Evolutionary conservation across 1,284 basidiomycete genomes (phyloP).

Genomic region (Wolfiporia cocos): DNA sequence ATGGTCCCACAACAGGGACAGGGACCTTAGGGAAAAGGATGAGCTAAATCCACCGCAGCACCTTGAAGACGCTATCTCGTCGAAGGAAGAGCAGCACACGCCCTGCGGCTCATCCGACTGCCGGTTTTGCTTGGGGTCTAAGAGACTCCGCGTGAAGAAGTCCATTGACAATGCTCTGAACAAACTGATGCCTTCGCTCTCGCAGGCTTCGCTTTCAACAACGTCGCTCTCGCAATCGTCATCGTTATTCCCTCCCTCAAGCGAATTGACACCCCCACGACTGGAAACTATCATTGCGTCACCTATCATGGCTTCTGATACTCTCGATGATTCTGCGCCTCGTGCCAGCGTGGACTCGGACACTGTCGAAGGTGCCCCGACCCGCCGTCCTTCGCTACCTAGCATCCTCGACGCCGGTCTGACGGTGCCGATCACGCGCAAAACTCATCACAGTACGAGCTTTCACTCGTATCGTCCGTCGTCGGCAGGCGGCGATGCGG

Average conservation of each 20-base stretch:
- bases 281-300: slow-evolving; percentile 7
- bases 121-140: slow-evolving; percentile 25
- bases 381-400: slow-evolving; percentile 32
- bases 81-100: slow-evolving; percentile 14
- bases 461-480: slow-evolving; percentile 42
- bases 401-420: slow-evolving; percentile 28
- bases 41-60: slow-evolving; percentile 4
- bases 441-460: slow-evolving; percentile 14
- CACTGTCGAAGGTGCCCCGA: slow-evolving; percentile 24
- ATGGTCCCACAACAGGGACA: slow-evolving; percentile 55
- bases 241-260: slow-evolving; percentile 21
- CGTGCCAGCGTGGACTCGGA: slow-evolving; percentile 12
- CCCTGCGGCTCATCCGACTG: slow-evolving; percentile 23
- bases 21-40: slow-evolving; percentile 39
- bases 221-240: too few species aligned
- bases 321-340: slow-evolving; percentile 22
- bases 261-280: slow-evolving; percentile 12
- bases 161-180: slow-evolving; percentile 60
- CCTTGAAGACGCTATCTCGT: slow-evolving; percentile 10
- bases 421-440: slow-evolving; percentile 36
- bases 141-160: slow-evolving; percentile 50
- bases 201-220: too few species aligned
- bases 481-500: slow-evolving; percentile 52
- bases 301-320: slow-evolving; percentile 34
- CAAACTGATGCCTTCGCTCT: slow-evolving; percentile 41